Conservation (phyloP, 2,329 filamentous ascomycete species). For the Exophiala phaeomuriformis region DNA sequence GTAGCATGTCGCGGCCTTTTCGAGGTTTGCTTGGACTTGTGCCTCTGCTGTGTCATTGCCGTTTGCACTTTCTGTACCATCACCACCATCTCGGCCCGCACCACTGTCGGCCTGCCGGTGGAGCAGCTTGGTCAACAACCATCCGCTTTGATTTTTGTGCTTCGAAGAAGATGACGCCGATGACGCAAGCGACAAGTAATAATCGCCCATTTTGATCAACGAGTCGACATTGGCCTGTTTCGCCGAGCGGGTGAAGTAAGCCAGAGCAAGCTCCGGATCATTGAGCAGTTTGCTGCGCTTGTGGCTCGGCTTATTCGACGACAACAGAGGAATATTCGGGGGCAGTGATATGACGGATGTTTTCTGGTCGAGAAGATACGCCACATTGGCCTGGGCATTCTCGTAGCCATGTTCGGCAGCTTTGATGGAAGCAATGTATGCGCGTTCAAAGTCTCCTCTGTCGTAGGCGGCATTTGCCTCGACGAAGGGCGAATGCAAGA, state of each 20-base stretch:
- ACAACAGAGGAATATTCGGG: constrained; percentile 46
- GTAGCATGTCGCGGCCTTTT: constrained; percentile 91
- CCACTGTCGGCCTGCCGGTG: neutral
- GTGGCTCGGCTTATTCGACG: constrained; percentile 37
- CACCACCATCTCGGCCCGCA: neutral
- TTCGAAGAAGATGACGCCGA: neutral
- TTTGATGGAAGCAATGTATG: constrained; percentile 74
- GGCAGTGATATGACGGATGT: constrained; percentile 54
- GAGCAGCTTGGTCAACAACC: neutral
- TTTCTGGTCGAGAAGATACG: constrained; percentile 71
- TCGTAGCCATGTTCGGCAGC: constrained; percentile 91
- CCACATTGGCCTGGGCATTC: constrained; percentile 80
- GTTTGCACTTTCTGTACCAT: too few species aligned
- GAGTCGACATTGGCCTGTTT: constrained; percentile 90
- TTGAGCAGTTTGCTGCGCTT: constrained; percentile 47
- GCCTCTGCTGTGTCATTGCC: neutral
- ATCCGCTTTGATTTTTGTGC: neutral
- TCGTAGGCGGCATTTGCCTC: constrained; percentile 81
- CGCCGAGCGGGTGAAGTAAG: constrained; percentile 92
- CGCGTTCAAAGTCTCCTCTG: constrained; percentile 68
- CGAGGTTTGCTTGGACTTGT: constrained; percentile 49
- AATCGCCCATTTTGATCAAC: constrained; percentile 96
- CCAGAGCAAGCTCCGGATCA: constrained; percentile 59
- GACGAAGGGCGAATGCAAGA: constrained; percentile 66
- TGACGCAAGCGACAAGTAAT: constrained; percentile 59